Evolutionary conservation across 768 basidiomycete species (phyloP), one percentile per base, ranked within the genome.

Genomic region (Amanita polypyramis): DNA sequence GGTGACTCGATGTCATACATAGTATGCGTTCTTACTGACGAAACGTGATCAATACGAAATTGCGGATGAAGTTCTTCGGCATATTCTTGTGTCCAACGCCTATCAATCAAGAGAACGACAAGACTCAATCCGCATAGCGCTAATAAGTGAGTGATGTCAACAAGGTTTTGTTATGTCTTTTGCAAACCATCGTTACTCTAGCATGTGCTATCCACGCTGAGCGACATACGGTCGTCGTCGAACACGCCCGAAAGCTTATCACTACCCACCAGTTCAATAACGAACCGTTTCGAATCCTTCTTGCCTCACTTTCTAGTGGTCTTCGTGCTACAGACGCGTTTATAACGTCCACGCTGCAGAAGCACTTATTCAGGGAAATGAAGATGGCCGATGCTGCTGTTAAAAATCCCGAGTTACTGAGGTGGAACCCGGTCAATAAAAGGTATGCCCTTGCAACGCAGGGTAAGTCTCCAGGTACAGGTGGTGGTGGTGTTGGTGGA

Each of bases 191-290:
- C 29, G 45, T 15, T 14, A 8, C 36, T 34, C 3, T 57, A 95
- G 93, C 91, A 1, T 89, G 86, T 58, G 82, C 82, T 5, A 75
- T 87, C 32, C 61, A 71, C 1, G 75, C 70, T 4, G 68, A 76
- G 43, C 73, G 77, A 9, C 76, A 75, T 56, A 56, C 67, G 17
- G 65, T 72, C 8, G 76, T 86, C 12, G 76, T 89, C 12, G 84
- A 89, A 51, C 84, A 89, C 57, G 75, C 75, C 27, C 79, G 91
- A 20, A 85, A 85, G 52, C 65, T 97, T 27, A 79, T 87, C 49
- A 80, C 75, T 27, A 65, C 67, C 0, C 71, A 91, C 57, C 91
- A 95, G 58, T 92, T 88, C 69, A 84, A 92, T 58, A 86, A 91
- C 45, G 90, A 94, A 35, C 84, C 91, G 0, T 65, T 86, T 10